These are phyloP conservation scores for Ajuga chamaepitys DNA, from an alignment of 257 asterid species.

Conservation along the genomic window DNA sequence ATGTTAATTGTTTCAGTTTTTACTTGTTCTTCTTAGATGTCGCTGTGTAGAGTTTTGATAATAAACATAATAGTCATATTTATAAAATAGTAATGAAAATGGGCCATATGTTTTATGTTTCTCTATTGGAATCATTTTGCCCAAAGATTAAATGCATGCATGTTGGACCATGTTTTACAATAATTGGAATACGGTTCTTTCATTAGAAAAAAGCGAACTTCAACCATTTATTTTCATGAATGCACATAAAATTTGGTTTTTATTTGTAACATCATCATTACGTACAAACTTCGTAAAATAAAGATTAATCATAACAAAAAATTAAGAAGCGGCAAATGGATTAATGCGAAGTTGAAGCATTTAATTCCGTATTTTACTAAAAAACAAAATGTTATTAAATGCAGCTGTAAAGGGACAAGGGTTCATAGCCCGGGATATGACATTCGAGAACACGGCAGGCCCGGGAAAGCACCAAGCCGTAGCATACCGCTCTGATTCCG, in stretches of 20 bases:
- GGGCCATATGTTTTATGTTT: neutral
- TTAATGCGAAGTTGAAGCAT: no score
- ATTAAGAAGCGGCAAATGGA: no score
- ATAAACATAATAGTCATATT: no score
- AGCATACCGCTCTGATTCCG: slow-evolving; percentile 44
- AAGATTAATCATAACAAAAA: no score
- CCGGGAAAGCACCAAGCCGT: slow-evolving; percentile 54
- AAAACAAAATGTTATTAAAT: neutral
- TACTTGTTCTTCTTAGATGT: no score
- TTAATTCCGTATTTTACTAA: neutral
- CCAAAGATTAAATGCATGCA: neutral
- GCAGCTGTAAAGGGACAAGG: slow-evolving; percentile 50
- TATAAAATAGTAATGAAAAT: no score
- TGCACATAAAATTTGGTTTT: no score
- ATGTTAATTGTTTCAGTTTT: no score
- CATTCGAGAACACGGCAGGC: slow-evolving; percentile 48
- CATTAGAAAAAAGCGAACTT: neutral
- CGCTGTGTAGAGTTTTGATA: no score
- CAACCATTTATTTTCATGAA: no score
- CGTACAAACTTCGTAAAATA: no score
- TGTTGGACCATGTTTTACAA: neutral
- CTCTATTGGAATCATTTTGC: neutral
- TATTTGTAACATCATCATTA: no score
- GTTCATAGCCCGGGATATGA: slow-evolving; percentile 49
- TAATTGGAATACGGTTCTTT: neutral